These are phyloP conservation scores for Vaccinium darrowii DNA, from an alignment of 148 eudicot genomes.

Conservation along the genomic window DNA sequence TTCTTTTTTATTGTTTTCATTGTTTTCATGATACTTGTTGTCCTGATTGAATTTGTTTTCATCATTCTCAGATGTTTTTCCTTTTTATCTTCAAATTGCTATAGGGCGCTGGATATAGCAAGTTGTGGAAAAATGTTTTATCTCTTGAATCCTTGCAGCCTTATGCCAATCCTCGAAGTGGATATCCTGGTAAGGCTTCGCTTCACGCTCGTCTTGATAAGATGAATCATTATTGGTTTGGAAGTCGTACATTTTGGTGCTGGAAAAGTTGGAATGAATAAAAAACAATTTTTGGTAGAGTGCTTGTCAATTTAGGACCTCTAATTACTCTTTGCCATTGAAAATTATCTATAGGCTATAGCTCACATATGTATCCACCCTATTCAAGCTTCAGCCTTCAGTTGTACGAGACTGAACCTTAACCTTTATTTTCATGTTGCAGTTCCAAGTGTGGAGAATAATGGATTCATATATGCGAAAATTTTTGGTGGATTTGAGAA, in stretches of 20 bases:
- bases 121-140: constrained; percentile 72
- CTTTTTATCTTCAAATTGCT: constrained; percentile 20
- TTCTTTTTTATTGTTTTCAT: background rate
- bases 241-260: background rate
- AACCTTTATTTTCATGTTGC: constrained; percentile 24
- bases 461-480: constrained; percentile 92
- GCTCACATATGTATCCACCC: background rate
- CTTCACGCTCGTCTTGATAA: background rate
- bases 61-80: background rate
- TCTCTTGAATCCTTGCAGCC: constrained; percentile 75
- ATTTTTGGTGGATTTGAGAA: constrained; percentile 90
- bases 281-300: background rate
- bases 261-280: background rate
- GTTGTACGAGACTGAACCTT: background rate
- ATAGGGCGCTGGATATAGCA: constrained; percentile 59
- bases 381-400: constrained; percentile 3
- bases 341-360: background rate
- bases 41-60: background rate
- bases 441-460: constrained; percentile 67
- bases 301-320: background rate
- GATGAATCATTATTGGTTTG: background rate
- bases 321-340: background rate
- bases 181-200: constrained; percentile 61
- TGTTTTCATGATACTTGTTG: background rate
- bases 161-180: constrained; percentile 64